Percentiles rank a stretch among this genome's conserved stretches.
Conservation (phyloP, 371 early-diverging fungal species). For the Rhizomucor pusillus region DNA sequence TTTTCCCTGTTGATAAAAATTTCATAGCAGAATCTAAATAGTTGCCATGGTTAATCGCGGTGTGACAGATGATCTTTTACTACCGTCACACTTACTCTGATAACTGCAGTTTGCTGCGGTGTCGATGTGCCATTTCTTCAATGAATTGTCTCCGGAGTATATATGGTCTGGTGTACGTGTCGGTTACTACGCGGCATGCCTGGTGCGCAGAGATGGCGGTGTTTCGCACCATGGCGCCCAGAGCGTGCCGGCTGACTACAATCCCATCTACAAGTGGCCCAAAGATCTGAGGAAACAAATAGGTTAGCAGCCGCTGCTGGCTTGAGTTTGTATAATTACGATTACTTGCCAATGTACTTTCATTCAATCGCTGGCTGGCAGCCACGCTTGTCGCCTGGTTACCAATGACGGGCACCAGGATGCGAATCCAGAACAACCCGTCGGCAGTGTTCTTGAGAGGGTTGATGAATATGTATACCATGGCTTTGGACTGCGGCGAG, state of each 20-base stretch:
- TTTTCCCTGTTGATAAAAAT: neutral
- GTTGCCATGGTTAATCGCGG: neutral
- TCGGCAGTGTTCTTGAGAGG: conserved; percentile 48
- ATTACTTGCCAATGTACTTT: conserved; percentile 45
- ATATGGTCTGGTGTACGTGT: conserved; percentile 56
- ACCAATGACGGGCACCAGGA: conserved; percentile 31
- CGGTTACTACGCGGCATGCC: conserved; percentile 56
- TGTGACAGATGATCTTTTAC: neutral
- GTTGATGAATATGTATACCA: conserved; percentile 61
- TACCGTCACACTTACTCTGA: conserved; percentile 48
- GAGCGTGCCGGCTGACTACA: conserved; percentile 64
- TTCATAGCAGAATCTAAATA: neutral
- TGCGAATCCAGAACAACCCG: conserved; percentile 58
- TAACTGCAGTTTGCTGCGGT: conserved; percentile 41
- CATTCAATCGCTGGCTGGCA: conserved; percentile 40
- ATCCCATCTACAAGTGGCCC: conserved; percentile 76
- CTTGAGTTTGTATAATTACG: neutral
- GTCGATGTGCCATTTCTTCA: conserved; percentile 55
- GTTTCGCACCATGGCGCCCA: conserved; percentile 67
- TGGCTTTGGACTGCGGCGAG: conserved; percentile 21
- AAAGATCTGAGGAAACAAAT: conserved; percentile 44
- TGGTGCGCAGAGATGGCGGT: conserved; percentile 71
- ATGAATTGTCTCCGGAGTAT: conserved; percentile 58
- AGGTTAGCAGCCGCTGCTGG: too few species aligned
- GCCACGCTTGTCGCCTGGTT: conserved; percentile 23